Evolutionary conservation across 2,329 filamentous ascomycete species (phyloP).

Genomic region (Drechslerella coelobrocha): DNA sequence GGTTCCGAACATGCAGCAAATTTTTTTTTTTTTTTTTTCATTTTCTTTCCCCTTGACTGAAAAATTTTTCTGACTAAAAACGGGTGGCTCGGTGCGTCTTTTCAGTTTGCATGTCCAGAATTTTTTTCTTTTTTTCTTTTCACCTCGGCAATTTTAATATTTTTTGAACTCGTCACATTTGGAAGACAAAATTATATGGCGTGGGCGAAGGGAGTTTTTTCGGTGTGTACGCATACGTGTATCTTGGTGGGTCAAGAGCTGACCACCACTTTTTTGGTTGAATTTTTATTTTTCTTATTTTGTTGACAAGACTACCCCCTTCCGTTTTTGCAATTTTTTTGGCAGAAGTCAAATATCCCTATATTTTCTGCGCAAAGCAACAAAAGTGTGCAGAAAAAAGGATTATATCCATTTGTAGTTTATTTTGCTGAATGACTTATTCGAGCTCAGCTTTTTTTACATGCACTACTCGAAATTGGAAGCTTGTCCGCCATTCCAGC

Average conservation of each 20-base stretch:
- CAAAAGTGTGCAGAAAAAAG: constrained; percentile 2
- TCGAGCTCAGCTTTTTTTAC: not conserved
- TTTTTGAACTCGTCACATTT: not conserved
- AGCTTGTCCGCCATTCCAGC: constrained; percentile 29
- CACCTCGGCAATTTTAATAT: not conserved
- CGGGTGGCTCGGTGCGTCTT: constrained; percentile 42
- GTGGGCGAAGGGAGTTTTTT: constrained; percentile 7
- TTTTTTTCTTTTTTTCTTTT: too few species aligned
- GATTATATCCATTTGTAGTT: not conserved
- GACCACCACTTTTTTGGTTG: constrained; percentile 3
- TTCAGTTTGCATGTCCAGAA: constrained; percentile 17
- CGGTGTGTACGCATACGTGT: not conserved
- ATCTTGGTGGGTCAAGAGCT: constrained; percentile 3
- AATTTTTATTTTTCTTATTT: constrained; percentile 18
- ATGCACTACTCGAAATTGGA: not conserved
- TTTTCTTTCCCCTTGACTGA: constrained; percentile 2
- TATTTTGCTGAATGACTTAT: constrained; percentile 3
- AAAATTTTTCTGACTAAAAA: constrained; percentile 12
- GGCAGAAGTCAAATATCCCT: not conserved
- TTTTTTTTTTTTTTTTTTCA: constrained; percentile 6
- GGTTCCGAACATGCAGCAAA: constrained; percentile 21
- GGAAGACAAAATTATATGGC: not conserved
- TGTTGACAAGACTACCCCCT: constrained; percentile 11
- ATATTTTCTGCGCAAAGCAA: not conserved
- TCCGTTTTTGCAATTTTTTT: constrained; percentile 1